Evolutionary conservation across 345 rosid species (phyloP).

Genomic region (Gossypium herbaceum): DNA sequence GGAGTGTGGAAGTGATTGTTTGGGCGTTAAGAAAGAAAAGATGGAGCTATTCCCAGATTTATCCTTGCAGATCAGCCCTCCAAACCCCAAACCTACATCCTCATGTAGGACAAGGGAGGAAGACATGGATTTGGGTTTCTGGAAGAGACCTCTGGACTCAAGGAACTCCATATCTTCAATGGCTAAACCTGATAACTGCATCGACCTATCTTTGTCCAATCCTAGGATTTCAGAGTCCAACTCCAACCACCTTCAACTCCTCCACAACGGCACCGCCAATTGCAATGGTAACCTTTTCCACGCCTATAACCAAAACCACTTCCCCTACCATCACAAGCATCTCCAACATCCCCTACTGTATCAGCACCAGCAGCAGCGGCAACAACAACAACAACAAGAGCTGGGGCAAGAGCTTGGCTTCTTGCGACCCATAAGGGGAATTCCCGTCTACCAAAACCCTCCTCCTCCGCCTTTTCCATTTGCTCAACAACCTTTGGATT

Average conservation of each 20-base stretch:
- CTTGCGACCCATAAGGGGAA: constrained; percentile 85
- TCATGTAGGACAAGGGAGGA: constrained; percentile 60
- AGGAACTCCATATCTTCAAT: constrained; percentile 50
- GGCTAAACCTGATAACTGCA: constrained; percentile 38
- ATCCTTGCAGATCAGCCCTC: constrained; percentile 69
- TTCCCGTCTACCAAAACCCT: constrained; percentile 69
- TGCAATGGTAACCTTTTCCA: constrained; percentile 32
- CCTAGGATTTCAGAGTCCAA: constrained; percentile 37
- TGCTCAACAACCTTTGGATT: constrained; percentile 36
- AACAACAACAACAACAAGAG: constrained; percentile 25
- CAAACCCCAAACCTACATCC: constrained; percentile 56
- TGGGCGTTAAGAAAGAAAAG: not conserved
- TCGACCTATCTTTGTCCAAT: constrained; percentile 68
- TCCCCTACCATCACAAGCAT: constrained; percentile 26
- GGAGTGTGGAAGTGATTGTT: constrained; percentile 2
- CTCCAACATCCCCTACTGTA: constrained; percentile 27
- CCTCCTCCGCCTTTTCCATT: constrained; percentile 45
- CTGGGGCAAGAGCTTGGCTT: constrained; percentile 60
- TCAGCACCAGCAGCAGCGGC: constrained; percentile 43
- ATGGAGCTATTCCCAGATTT: constrained; percentile 85
- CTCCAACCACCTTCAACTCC: constrained; percentile 36
- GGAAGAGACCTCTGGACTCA: constrained; percentile 57
- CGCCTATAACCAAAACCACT: constrained; percentile 36
- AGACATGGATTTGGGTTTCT: constrained; percentile 48
- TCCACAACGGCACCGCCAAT: constrained; percentile 25